These are phyloP conservation scores for Fusarium mundagurra DNA, from an alignment of 2,329 filamentous ascomycete genomes.

Conservation along the genomic window DNA sequence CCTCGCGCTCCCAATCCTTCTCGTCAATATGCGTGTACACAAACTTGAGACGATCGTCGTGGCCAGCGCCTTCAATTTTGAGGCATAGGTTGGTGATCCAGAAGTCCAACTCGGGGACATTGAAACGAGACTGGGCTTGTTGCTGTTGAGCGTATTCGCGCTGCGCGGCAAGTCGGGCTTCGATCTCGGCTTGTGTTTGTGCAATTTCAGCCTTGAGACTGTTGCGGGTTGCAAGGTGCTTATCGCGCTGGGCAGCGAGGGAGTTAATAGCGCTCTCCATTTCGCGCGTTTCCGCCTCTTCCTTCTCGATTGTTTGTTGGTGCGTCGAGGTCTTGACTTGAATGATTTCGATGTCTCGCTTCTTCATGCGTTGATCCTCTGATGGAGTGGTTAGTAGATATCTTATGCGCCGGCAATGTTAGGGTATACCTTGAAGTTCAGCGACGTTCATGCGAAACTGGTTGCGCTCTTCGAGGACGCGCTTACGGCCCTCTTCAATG, in stretches of 20 bases:
- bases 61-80: constrained; percentile 87
- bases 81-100: constrained; percentile 93
- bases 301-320: constrained; percentile 78
- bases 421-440: constrained; percentile 81
- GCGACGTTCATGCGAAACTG: constrained; percentile 91
- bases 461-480: constrained; percentile 91
- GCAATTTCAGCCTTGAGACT: constrained; percentile 69
- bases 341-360: constrained; percentile 85
- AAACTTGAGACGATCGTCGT: constrained; percentile 87
- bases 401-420: neutral
- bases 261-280: constrained; percentile 72
- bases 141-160: constrained; percentile 77
- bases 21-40: constrained; percentile 89
- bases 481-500: constrained; percentile 89
- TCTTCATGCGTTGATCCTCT: constrained; percentile 94
- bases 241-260: constrained; percentile 68
- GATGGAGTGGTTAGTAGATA: neutral
- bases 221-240: constrained; percentile 66
- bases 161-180: constrained; percentile 75
- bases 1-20: constrained; percentile 86
- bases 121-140: constrained; percentile 86
- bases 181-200: constrained; percentile 75
- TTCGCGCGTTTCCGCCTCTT: constrained; percentile 79
- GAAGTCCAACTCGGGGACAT: constrained; percentile 92
- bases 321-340: constrained; percentile 76